These are phyloP conservation scores for Gossypium schwendimanii DNA, from an alignment of 441 rosid species.

Conservation along the genomic window DNA sequence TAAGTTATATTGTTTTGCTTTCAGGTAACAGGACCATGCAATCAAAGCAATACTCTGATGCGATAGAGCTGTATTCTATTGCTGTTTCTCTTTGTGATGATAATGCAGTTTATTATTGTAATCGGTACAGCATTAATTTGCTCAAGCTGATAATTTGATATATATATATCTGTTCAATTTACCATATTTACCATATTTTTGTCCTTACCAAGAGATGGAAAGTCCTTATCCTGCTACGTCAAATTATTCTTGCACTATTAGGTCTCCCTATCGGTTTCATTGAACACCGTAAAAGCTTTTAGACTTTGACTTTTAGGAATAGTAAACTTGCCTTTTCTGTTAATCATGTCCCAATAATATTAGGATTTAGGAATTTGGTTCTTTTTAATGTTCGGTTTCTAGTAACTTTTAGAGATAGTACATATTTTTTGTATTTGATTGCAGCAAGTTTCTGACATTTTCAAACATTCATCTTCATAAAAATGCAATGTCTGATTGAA, in stretches of 20 bases:
- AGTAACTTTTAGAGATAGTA: not conserved
- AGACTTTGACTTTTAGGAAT: not conserved
- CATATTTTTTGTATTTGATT: conserved; percentile 4
- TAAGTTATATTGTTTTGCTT: conserved; percentile 20
- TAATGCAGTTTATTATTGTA: conserved; percentile 77
- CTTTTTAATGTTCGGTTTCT: not conserved
- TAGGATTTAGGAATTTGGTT: not conserved
- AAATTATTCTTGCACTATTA: no score
- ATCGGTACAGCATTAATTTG: conserved; percentile 44
- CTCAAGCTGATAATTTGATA: not conserved
- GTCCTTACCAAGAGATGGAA: no score
- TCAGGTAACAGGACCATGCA: conserved; percentile 84
- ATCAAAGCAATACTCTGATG: conserved; percentile 49
- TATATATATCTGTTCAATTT: not conserved
- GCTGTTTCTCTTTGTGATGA: conserved; percentile 60
- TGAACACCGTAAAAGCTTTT: not conserved
- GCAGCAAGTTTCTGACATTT: not conserved
- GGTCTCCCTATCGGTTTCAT: not conserved
- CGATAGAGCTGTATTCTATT: conserved; percentile 64
- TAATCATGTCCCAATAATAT: not conserved
- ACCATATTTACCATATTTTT: no score
- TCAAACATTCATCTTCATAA: conserved; percentile 2
- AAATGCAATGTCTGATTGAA: not conserved
- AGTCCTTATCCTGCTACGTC: no score
- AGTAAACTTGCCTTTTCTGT: not conserved